These are phyloP conservation scores for Alternaria atra DNA, from an alignment of 2,329 filamentous ascomycete genomes.

Conservation along the genomic window DNA sequence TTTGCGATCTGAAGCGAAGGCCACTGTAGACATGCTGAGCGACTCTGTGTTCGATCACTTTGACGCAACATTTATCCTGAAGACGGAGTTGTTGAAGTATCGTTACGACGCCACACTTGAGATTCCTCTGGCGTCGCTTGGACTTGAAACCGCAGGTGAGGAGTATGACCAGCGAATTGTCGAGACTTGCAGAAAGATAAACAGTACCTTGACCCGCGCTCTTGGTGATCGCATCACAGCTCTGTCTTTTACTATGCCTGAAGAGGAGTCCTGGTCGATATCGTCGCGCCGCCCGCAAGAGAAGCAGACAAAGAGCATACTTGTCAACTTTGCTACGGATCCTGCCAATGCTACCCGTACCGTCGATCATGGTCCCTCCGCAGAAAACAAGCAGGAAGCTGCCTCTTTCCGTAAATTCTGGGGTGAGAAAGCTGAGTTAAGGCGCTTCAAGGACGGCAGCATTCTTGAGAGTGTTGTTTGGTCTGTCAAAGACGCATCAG, in stretches of 20 bases:
- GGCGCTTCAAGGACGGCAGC: conserved; percentile 93
- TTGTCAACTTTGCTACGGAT: conserved; percentile 76
- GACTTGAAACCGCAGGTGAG: conserved; percentile 31
- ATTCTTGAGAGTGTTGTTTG: conserved; percentile 94
- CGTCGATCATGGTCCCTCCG: conserved; percentile 87
- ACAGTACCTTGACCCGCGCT: conserved; percentile 73
- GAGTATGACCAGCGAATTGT: conserved; percentile 38
- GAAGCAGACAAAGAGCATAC: conserved; percentile 54
- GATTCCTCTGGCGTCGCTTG: conserved; percentile 48
- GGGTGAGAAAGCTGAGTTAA: conserved; percentile 91
- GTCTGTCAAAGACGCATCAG: conserved; percentile 67
- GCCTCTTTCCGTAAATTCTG: conserved; percentile 88
- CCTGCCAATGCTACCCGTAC: conserved; percentile 74
- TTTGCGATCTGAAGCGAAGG: conserved; percentile 76
- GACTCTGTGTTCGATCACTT: conserved; percentile 82
- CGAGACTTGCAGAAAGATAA: conserved; percentile 64
- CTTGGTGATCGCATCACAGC: conserved; percentile 77
- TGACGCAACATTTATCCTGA: conserved; percentile 80
- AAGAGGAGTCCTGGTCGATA: conserved; percentile 48
- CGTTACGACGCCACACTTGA: conserved; percentile 64
- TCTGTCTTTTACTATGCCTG: conserved; percentile 57
- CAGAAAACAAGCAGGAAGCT: conserved; percentile 85
- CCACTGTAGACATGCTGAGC: conserved; percentile 77
- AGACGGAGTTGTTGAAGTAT: conserved; percentile 60
- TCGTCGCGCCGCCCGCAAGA: conserved; percentile 35